These are phyloP conservation scores for Andrographis paniculata DNA, from an alignment of 305 asterid species.

Conservation along the genomic window DNA sequence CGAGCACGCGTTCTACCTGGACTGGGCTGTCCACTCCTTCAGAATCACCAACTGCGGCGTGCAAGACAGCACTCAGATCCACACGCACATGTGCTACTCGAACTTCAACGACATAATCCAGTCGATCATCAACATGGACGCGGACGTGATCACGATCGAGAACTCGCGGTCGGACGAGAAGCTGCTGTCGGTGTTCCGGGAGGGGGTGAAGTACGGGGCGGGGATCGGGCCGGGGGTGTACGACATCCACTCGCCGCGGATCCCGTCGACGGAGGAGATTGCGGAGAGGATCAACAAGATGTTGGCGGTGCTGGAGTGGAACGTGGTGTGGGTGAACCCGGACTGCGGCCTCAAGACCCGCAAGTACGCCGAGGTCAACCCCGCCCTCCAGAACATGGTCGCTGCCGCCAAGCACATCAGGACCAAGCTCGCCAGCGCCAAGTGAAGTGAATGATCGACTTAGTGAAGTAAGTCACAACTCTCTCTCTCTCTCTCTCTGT, in stretches of 20 bases:
- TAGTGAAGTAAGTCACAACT: no score
- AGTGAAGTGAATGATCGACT: no score
- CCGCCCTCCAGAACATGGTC: conserved; percentile 35
- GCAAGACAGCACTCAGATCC: conserved; percentile 76
- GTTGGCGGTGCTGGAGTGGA: conserved; percentile 39
- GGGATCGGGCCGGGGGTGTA: conserved; percentile 41
- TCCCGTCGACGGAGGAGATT: conserved; percentile 37
- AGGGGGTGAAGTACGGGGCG: conserved; percentile 45
- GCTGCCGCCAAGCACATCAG: conserved; percentile 38
- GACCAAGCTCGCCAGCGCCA: conserved; percentile 22
- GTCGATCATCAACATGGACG: conserved; percentile 84
- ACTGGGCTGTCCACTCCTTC: conserved; percentile 85
- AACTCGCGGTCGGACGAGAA: conserved; percentile 84
- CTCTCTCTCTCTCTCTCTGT: no score
- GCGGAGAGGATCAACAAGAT: conserved; percentile 37
- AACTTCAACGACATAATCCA: conserved; percentile 83
- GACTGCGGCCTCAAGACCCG: conserved; percentile 47
- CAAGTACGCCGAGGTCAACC: conserved; percentile 39
- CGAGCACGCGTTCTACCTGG: conserved; percentile 71
- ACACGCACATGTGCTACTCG: conserved; percentile 96
- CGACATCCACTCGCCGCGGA: conserved; percentile 38
- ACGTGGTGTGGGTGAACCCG: conserved; percentile 41
- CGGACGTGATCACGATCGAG: conserved; percentile 82
- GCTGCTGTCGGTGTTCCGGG: conserved; percentile 75
- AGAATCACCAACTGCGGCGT: conserved; percentile 67